Evolutionary conservation across 2,329 filamentous ascomycete genomes (phyloP).

Genomic region (Hypoxylon sp.): DNA sequence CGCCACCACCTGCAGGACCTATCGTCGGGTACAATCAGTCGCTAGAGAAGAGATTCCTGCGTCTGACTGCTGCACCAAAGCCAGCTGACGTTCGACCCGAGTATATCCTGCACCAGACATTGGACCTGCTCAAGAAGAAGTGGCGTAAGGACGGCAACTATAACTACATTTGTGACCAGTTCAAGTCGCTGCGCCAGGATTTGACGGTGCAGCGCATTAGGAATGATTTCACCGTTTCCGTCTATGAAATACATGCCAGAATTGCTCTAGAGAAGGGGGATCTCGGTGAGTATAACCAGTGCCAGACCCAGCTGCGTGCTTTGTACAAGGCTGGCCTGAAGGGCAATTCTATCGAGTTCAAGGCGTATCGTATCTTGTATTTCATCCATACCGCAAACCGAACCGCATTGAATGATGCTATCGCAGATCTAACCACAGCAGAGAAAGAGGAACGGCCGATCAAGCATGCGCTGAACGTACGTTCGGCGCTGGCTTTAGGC

Average conservation of each 20-base stretch:
- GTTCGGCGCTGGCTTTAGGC: conserved; percentile 89
- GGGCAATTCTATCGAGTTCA: conserved; percentile 94
- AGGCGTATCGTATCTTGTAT: conserved; percentile 99
- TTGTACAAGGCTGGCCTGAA: conserved; percentile 89
- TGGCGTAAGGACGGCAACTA: conserved; percentile 96
- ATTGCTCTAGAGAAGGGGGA: conserved; percentile 98
- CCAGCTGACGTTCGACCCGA: conserved; percentile 90
- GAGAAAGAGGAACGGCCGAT: conserved; percentile 89
- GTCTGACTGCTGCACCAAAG: conserved; percentile 89
- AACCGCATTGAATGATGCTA: conserved; percentile 95
- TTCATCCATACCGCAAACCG: conserved; percentile 99
- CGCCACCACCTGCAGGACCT: conserved; percentile 72
- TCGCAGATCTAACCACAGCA: conserved; percentile 98
- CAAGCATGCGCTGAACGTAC: conserved; percentile 91
- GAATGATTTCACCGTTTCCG: conserved; percentile 94
- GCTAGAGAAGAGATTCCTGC: conserved; percentile 94
- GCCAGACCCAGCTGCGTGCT: conserved; percentile 95
- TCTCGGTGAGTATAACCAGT: conserved; percentile 99
- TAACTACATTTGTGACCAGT: conserved; percentile 97
- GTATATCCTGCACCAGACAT: conserved; percentile 80
- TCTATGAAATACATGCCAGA: conserved; percentile 97
- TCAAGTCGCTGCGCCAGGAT: conserved; percentile 98
- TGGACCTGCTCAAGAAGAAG: conserved; percentile 92
- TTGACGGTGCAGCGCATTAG: conserved; percentile 97
- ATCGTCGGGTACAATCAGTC: conserved; percentile 86